phyloP scores from a whole-genome alignment of 805 yeast species.

The Sporopachydermia lactativora region DNA sequence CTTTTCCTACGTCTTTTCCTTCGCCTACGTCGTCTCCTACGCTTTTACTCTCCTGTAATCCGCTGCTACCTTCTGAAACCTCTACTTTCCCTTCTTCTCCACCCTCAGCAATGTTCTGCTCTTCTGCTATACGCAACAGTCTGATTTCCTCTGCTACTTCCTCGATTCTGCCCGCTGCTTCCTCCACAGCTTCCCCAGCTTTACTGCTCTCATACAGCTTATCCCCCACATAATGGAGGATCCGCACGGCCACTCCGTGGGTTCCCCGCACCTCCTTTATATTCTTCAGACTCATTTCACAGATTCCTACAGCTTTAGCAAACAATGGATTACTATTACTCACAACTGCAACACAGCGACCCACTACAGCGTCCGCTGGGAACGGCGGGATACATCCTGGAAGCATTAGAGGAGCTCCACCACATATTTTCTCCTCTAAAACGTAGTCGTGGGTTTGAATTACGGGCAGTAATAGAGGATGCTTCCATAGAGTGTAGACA shows the following conservation, averaged over 20 bases:
- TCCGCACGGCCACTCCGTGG: constrained; percentile 66
- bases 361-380: constrained; percentile 32
- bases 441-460: constrained; percentile 65
- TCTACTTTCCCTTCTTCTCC: constrained; percentile 8
- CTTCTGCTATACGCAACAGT: constrained; percentile 8
- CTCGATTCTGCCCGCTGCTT: constrained; percentile 27
- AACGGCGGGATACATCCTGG: constrained; percentile 39
- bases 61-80: too few species aligned
- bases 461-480: constrained; percentile 50
- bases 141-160: constrained; percentile 11
- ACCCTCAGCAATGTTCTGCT: constrained; percentile 3
- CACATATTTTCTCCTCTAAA: constrained; percentile 41
- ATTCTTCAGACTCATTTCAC: constrained; percentile 32
- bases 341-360: constrained; percentile 59
- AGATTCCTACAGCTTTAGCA: constrained; percentile 58
- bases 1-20: too few species aligned
- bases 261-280: constrained; percentile 37
- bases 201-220: constrained; percentile 40
- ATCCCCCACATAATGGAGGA: constrained; percentile 59
- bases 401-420: constrained; percentile 53
- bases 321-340: constrained; percentile 45
- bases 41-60: too few species aligned
- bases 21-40: too few species aligned
- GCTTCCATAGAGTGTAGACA: constrained; percentile 55
- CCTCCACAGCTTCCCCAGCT: constrained; percentile 23